phyloP scores from a whole-genome alignment of 306 rosid species.

The Glycine tomentella region DNA sequence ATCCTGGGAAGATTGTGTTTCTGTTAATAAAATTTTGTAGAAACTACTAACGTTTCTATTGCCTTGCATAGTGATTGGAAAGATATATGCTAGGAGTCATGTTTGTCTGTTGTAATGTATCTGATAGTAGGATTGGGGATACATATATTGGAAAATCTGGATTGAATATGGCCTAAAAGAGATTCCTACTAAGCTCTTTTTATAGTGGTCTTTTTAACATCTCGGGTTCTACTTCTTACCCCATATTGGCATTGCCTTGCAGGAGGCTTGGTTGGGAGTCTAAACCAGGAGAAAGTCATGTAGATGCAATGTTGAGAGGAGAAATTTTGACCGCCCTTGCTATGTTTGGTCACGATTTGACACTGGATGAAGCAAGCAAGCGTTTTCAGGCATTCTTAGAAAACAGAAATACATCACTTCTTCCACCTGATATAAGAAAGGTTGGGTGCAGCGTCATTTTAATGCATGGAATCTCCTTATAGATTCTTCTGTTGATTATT shows the following conservation, averaged over 20 bases:
- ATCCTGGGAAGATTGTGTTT: slow-evolving; percentile 21
- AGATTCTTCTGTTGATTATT: slow-evolving; percentile 41
- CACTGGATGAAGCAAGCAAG: slow-evolving; percentile 81
- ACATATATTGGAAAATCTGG: slow-evolving; percentile 1
- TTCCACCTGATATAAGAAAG: slow-evolving; percentile 92
- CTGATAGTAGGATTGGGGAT: slow-evolving; percentile 1
- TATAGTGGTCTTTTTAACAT: slow-evolving; percentile 39
- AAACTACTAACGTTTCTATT: slow-evolving; percentile 31
- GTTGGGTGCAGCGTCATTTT: slow-evolving; percentile 53
- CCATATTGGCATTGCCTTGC: slow-evolving; percentile 41
- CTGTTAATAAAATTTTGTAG: not conserved
- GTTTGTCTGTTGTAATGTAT: slow-evolving; percentile 19
- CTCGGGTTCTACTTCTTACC: slow-evolving; percentile 13
- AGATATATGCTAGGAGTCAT: slow-evolving; percentile 21
- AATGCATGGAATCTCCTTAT: slow-evolving; percentile 17
- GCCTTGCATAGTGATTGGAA: slow-evolving; percentile 12
- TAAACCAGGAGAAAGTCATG: slow-evolving; percentile 62
- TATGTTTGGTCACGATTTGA: slow-evolving; percentile 69
- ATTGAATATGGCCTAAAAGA: slow-evolving; percentile 14
- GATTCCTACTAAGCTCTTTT: slow-evolving; percentile 11
- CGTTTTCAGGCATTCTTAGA: slow-evolving; percentile 78
- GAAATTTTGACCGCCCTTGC: slow-evolving; percentile 87
- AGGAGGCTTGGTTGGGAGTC: slow-evolving; percentile 99
- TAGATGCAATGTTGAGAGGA: slow-evolving; percentile 96
- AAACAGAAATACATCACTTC: slow-evolving; percentile 81